Evolutionary conservation across 345 rosid species (phyloP).

Genomic region (Aquilaria yunnanensis): DNA sequence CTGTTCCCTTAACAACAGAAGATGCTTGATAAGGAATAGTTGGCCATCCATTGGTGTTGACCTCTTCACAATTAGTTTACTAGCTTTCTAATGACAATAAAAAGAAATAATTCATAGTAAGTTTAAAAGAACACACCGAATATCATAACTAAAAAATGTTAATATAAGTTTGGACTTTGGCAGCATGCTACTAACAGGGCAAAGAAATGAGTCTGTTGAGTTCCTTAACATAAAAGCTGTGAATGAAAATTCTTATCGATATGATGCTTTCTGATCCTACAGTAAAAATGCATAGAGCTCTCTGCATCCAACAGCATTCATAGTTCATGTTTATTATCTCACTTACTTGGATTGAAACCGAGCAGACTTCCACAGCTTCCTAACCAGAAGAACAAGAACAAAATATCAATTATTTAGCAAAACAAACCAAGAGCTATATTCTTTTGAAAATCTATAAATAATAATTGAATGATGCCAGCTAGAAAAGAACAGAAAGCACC

Average conservation of each 20-base stretch:
- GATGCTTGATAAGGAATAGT: conserved; percentile 91
- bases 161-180: not conserved
- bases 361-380: conserved; percentile 99
- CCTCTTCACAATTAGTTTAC: conserved; percentile 75
- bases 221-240: conserved; percentile 4
- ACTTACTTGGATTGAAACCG: conserved; percentile 82
- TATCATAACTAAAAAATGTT: not conserved
- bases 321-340: conserved; percentile 11
- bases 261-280: not conserved
- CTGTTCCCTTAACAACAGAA: conserved; percentile 93
- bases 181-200: not conserved
- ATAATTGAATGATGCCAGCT: conserved; percentile 2
- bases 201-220: not conserved
- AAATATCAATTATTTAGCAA: conserved; percentile 15
- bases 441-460: not conserved
- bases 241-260: not conserved
- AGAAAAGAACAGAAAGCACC: conserved; percentile 37
- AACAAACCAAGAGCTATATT: conserved; percentile 11
- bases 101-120: conserved; percentile 7
- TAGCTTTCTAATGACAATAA: conserved; percentile 66
- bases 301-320: not conserved
- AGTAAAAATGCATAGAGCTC: not conserved
- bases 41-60: conserved; percentile 87
- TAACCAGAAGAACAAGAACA: conserved; percentile 30
- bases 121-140: conserved; percentile 1